Evolutionary conservation across 139 green algal genomes (phyloP).

Genomic region (Chlorella sp.): DNA sequence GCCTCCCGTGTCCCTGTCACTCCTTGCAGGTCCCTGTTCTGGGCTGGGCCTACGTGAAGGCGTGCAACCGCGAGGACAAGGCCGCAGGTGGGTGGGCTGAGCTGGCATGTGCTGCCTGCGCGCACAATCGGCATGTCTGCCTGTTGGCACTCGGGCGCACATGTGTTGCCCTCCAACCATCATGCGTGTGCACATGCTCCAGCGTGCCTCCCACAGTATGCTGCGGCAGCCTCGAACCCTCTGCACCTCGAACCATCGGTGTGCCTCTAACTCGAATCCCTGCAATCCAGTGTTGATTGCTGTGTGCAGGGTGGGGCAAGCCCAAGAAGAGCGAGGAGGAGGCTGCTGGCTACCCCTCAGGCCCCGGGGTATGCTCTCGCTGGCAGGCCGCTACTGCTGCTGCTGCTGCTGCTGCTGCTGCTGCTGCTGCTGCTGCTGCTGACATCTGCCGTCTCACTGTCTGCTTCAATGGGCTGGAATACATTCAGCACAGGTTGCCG

Average conservation of each 20-base stretch:
- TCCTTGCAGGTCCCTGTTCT: not conserved
- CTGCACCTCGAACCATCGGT: not conserved
- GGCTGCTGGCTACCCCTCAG: conserved; percentile 11
- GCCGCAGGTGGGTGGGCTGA: not conserved
- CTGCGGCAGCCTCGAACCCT: too few species aligned
- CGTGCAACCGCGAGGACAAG: conserved; percentile 33
- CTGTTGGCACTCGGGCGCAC: not conserved
- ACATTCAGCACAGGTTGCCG: too few species aligned
- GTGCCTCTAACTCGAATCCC: not conserved
- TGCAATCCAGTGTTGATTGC: not conserved
- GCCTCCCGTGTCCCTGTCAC: too few species aligned
- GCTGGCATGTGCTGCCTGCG: not conserved
- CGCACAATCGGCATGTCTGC: not conserved
- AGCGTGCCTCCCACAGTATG: not conserved
- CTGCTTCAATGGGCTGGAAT: too few species aligned
- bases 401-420: too few species aligned
- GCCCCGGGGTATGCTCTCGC: conserved; percentile 2
- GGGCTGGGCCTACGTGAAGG: conserved; percentile 26
- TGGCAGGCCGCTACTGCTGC: too few species aligned
- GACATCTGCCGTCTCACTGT: not conserved
- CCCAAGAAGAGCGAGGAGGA: conserved; percentile 1
- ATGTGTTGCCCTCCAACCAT: not conserved
- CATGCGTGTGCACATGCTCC: not conserved
- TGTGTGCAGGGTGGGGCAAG: conserved; percentile 20
- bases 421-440: not conserved